These are phyloP conservation scores for Ulota crispa DNA, from an alignment of 225 moss, liverwort and hornwort species.

Conservation along the genomic window DNA sequence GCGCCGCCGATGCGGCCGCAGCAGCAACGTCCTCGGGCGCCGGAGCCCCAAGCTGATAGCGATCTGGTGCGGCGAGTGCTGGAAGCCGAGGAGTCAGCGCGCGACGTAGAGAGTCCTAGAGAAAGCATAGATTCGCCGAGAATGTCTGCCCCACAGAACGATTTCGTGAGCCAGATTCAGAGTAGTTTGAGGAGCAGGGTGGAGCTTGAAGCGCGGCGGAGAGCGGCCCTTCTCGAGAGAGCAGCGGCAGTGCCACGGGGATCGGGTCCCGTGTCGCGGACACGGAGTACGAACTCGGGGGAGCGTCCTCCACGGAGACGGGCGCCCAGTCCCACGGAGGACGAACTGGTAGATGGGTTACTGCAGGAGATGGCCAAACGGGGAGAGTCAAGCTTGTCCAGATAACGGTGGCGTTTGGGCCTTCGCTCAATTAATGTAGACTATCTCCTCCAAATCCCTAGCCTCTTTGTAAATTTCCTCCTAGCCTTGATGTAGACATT, in stretches of 20 bases:
- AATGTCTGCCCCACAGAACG: not conserved
- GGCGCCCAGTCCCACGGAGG: conserved; percentile 13
- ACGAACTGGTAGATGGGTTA: conserved; percentile 32
- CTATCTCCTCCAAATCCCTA: not conserved
- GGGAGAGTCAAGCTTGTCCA: not conserved
- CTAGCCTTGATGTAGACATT: not conserved
- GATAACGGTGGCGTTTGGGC: not conserved
- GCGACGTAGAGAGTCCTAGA: not conserved
- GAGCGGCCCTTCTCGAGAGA: not conserved
- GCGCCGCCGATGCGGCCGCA: not conserved
- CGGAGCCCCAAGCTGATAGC: not conserved
- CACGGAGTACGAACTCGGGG: not conserved
- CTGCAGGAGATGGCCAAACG: conserved; percentile 38
- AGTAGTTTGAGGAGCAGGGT: conserved; percentile 25
- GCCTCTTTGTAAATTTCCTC: not conserved
- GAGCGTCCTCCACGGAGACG: conserved; percentile 11
- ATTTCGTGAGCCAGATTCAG: conserved; percentile 39
- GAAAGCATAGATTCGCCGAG: not conserved
- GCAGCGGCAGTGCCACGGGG: not conserved
- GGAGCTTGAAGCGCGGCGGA: conserved; percentile 22
- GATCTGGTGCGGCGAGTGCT: conserved; percentile 32
- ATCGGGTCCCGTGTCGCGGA: not conserved
- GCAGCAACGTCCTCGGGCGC: not conserved
- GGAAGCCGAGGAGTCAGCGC: conserved; percentile 7
- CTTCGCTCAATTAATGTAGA: not conserved